Evolutionary conservation across 306 rosid genomes (phyloP), one percentile per base, ranked within the genome.

Genomic region (Pyrus communis): DNA sequence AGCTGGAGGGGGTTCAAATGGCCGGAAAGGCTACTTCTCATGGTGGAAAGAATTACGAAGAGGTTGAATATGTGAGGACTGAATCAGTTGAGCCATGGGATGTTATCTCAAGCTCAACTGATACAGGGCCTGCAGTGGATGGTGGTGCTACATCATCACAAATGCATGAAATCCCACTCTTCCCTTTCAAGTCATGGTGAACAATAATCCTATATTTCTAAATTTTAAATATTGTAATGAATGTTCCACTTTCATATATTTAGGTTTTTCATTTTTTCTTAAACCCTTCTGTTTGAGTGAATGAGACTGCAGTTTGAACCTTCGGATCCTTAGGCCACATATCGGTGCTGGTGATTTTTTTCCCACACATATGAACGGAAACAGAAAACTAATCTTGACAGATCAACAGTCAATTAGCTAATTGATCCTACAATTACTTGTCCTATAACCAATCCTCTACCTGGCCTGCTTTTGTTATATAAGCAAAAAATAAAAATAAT

Each of bases 1-100:
- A 85, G 33, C 68, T 89, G n/a, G 85, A 79, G 52, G 28, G 58
- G 59, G 64, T 83, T 9, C 70, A 54, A 5, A 61, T 43, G n/a
- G 3, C 58, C 7, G 31, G 23, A 13, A 72, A 69, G 30, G 8
- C 31, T 19, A 5, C 22, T 42, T 43, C 35, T 14, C 10, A 22
- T 21, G 33, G 18, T 31, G 63, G 33, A 3, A 78, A 77, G 46
- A 62, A 67, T 6, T 38, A 22, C 18, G 74, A 76, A 23, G 79
- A 76, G 10, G 67, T 38, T 67, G 79, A 31, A 28, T 49, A 13
- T 49, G 11, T 31, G 5, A 31, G 64, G 31, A 30, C 52, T 30
- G 51, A 75, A 30, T 21, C 31, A 11, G 38, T 22, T 31, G 72
- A 75, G 64, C 63, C 79, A 19, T 64, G 79, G 72, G 72, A 65